phyloP scores from a whole-genome alignment of 371 early-diverging fungal species.

The Rhizopus sp. region DNA sequence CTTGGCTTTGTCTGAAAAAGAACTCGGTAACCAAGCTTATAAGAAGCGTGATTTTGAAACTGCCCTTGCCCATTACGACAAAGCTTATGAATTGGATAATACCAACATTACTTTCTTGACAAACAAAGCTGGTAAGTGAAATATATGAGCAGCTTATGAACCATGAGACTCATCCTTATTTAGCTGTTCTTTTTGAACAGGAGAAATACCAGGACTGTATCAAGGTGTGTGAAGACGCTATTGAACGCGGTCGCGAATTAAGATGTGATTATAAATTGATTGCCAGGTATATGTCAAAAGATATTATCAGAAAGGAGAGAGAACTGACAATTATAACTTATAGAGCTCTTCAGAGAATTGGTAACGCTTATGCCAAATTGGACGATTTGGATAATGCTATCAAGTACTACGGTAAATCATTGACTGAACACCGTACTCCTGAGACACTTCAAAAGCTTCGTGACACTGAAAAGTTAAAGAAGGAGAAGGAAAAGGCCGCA shows the following conservation, averaged over 20 bases:
- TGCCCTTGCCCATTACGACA: constrained; percentile 87
- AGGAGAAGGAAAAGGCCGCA: constrained; percentile 78
- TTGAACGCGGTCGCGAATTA: constrained; percentile 89
- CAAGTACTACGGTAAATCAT: constrained; percentile 88
- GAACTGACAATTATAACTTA: not conserved
- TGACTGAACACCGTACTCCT: constrained; percentile 94
- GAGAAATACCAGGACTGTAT: constrained; percentile 91
- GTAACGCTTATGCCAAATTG: constrained; percentile 83
- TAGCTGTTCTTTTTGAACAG: constrained; percentile 94
- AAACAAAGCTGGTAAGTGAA: constrained; percentile 80
- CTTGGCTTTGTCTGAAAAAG: constrained; percentile 83
- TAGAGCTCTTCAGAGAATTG: constrained; percentile 90
- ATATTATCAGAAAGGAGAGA: not conserved
- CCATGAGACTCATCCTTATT: not conserved
- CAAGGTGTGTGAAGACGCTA: constrained; percentile 88
- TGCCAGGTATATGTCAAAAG: constrained; percentile 63
- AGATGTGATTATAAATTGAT: constrained; percentile 95
- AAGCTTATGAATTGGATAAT: constrained; percentile 89
- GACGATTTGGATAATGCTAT: constrained; percentile 85
- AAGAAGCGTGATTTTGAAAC: constrained; percentile 92
- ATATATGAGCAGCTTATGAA: not conserved
- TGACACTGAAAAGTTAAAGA: constrained; percentile 84
- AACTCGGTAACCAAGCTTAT: constrained; percentile 89
- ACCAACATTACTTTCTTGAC: constrained; percentile 91
- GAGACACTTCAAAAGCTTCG: constrained; percentile 91